Evolutionary conservation across 345 rosid species (phyloP).

Genomic region (Cardiospermum halicacabum): DNA sequence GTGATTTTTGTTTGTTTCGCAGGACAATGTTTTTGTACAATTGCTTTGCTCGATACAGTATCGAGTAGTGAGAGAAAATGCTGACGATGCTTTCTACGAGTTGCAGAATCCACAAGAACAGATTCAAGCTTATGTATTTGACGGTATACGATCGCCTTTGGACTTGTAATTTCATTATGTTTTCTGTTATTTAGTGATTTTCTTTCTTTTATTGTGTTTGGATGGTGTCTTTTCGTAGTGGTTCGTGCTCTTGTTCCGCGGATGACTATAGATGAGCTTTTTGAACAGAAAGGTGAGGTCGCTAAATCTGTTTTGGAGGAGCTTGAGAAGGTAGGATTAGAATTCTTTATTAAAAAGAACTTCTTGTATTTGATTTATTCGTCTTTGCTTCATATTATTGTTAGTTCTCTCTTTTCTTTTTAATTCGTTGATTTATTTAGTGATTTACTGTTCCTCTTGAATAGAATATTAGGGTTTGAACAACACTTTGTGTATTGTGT

Average conservation of each 20-base stretch:
- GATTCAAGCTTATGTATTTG: slow-evolving; percentile 94
- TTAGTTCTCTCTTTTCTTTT: neutral
- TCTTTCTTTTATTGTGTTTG: neutral
- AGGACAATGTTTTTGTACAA: slow-evolving; percentile 98
- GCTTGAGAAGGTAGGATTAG: slow-evolving; percentile 68
- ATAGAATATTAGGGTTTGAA: neutral
- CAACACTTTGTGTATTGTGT: neutral
- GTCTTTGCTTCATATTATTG: neutral
- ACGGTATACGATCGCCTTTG: slow-evolving; percentile 44
- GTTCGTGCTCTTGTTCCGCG: slow-evolving; percentile 94
- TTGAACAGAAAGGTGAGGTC: slow-evolving; percentile 97
- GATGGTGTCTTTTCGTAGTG: slow-evolving; percentile 34
- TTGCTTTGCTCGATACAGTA: slow-evolving; percentile 90
- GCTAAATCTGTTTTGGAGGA: slow-evolving; percentile 93
- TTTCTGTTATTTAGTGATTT: neutral
- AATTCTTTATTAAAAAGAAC: neutral
- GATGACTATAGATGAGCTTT: slow-evolving; percentile 82
- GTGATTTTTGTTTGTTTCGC: slow-evolving; percentile 8
- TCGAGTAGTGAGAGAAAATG: slow-evolving; percentile 60
- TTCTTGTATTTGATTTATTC: neutral
- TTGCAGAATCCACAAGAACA: slow-evolving; percentile 89
- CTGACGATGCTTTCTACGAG: slow-evolving; percentile 98
- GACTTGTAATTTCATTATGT: too few species aligned
- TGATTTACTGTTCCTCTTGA: neutral
- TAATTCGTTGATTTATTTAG: neutral